Evolutionary conservation across 352 stramenopile genomes (phyloP).

Genomic region (Phytophthora foliorum): DNA sequence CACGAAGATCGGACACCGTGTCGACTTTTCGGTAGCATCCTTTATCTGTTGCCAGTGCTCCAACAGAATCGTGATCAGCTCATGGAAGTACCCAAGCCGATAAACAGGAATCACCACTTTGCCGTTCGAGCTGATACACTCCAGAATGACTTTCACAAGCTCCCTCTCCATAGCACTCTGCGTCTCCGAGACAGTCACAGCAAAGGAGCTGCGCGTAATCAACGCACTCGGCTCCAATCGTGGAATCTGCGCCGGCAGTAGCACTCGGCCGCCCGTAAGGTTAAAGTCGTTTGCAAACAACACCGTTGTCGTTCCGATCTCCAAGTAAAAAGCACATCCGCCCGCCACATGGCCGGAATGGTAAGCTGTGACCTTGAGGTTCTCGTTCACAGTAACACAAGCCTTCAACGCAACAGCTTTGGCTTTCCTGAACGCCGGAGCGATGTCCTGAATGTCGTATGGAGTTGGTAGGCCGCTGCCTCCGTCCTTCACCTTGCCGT

Average conservation of each 20-base stretch:
- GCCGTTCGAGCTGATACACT: slow-evolving; percentile 76
- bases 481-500: slow-evolving; percentile 55
- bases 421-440: slow-evolving; percentile 56
- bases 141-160: slow-evolving; percentile 79
- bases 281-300: slow-evolving; percentile 88
- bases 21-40: slow-evolving; percentile 28
- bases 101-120: slow-evolving; percentile 91
- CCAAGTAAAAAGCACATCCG: slow-evolving; percentile 81
- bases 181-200: slow-evolving; percentile 87
- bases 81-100: slow-evolving; percentile 83
- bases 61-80: slow-evolving; percentile 76
- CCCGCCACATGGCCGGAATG: slow-evolving; percentile 83
- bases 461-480: slow-evolving; percentile 55
- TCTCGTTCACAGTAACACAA: slow-evolving; percentile 63
- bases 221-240: slow-evolving; percentile 64
- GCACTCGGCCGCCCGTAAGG: slow-evolving; percentile 70
- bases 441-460: slow-evolving; percentile 75
- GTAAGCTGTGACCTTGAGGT: slow-evolving; percentile 84
- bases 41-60: slow-evolving; percentile 80
- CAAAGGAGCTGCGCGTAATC: slow-evolving; percentile 80
- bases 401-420: slow-evolving; percentile 65
- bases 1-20: slow-evolving; percentile 70
- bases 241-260: slow-evolving; percentile 78
- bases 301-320: slow-evolving; percentile 77
- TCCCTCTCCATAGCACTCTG: slow-evolving; percentile 84